phyloP scores from a whole-genome alignment of 2,329 filamentous ascomycete species.

The Pseudocercospora fijiensis region DNA sequence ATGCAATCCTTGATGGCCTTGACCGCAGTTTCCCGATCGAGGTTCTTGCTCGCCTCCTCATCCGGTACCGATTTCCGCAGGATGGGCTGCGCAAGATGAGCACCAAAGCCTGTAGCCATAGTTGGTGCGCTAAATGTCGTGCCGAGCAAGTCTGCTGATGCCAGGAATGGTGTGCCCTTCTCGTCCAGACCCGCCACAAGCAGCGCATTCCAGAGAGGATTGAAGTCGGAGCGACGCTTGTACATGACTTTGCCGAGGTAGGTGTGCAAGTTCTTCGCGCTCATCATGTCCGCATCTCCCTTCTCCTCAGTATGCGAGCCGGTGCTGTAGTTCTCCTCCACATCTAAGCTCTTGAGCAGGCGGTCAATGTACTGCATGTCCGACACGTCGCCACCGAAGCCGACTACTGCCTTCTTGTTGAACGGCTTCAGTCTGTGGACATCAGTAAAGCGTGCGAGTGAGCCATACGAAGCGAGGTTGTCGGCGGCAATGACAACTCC shows the following conservation, averaged over 20 bases:
- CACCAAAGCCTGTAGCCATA: slow-evolving; percentile 89
- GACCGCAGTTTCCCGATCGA: slow-evolving; percentile 77
- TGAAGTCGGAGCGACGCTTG: slow-evolving; percentile 89
- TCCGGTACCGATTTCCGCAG: slow-evolving; percentile 81
- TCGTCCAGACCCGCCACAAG: slow-evolving; percentile 87
- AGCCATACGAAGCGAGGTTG: slow-evolving; percentile 97
- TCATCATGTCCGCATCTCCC: slow-evolving; percentile 54
- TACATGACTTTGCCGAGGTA: slow-evolving; percentile 97
- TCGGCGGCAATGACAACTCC: slow-evolving; percentile 96
- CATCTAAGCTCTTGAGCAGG: slow-evolving; percentile 79
- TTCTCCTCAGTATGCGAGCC: slow-evolving; percentile 69
- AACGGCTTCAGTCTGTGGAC: slow-evolving; percentile 93
- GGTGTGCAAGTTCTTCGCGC: slow-evolving; percentile 91
- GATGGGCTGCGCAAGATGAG: slow-evolving; percentile 89
- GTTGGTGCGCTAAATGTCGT: slow-evolving; percentile 87
- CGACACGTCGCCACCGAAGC: slow-evolving; percentile 94
- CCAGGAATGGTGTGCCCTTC: slow-evolving; percentile 79
- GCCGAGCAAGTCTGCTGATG: slow-evolving; percentile 85
- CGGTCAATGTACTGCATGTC: slow-evolving; percentile 99
- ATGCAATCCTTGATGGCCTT: slow-evolving; percentile 85
- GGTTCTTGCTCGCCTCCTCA: slow-evolving; percentile 69
- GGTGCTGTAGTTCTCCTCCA: slow-evolving; percentile 79
- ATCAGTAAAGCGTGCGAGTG: slow-evolving; percentile 89
- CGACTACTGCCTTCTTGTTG: slow-evolving; percentile 78
- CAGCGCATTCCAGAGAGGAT: slow-evolving; percentile 95